Base-by-base conservation (phyloP, 768 basidiomycete genomes). In the Pulveroboletus sp. region DNA sequence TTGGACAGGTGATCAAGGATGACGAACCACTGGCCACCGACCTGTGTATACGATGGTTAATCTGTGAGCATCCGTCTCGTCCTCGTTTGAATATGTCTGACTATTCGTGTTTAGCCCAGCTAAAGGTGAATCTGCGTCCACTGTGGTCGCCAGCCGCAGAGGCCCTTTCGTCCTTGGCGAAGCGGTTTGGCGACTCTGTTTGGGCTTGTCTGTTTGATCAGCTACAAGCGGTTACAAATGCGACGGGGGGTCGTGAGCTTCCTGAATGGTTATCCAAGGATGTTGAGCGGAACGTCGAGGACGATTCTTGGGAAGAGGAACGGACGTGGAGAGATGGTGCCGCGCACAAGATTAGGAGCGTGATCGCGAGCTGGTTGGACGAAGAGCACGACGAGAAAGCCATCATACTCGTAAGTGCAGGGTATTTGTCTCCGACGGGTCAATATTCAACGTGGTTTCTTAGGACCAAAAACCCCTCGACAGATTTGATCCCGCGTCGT, bases 51-150 rank as follows among this genome's bases (percentile, higher is more conserved):
- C 67, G 84, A 35, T 94, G 91, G 87, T 64, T 93, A 19, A 77
- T 86, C 24, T 84, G 88, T 89, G 42, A 48, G 76, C 70, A 5
- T 43, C 5, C 29, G 9, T 50, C 17, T 45, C 11, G 5, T 14
- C 35, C 32, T 31, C 20, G 23, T 16, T 31, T 12, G 37, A 32
- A 32, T 32, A 21, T 17, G 40, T 29, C 19, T 40, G n/a, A 40
- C 40, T n/a, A 2, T 31, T 41, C 2, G 21, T 12, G 17, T 47
- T 21, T 58, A 87, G 90, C 88, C 6, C 94, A 97, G 64, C 74
- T 97, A 44, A 97, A 98, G 71, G 87, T 97, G 51, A 95, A 94
- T 63, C 71, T 98, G 38, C 80, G 90, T 24, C 97, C 97, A 0
- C 62, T 97, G 14, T 99, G 94, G 88, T 79, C 82, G 4, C 87